Percentiles rank a stretch among this genome's conserved stretches.
These are phyloP conservation scores for Anthracocystis setariae DNA, from an alignment of 1,284 basidiomycete species.

Conservation along the genomic window DNA sequence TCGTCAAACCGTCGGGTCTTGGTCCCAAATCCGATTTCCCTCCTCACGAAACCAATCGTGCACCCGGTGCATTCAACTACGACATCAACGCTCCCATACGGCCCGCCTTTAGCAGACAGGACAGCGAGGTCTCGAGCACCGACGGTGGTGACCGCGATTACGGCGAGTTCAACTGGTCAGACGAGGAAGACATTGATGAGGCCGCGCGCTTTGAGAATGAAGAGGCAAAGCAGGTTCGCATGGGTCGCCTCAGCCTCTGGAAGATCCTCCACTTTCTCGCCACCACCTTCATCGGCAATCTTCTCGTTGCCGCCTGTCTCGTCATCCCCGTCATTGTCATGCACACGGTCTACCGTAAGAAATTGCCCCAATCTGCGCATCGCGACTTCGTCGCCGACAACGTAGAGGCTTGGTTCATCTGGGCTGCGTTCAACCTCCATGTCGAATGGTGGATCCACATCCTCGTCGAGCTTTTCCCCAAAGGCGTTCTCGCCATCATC, in stretches of 20 bases:
- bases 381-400: slow-evolving; percentile 60
- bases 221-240: slow-evolving; percentile 48
- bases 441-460: slow-evolving; percentile 64
- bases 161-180: slow-evolving; percentile 64
- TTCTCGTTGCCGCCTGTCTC: slow-evolving; percentile 55
- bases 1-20: slow-evolving; percentile 50
- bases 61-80: slow-evolving; percentile 38
- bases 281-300: slow-evolving; percentile 62
- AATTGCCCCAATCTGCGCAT: slow-evolving; percentile 35
- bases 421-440: slow-evolving; percentile 65
- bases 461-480: slow-evolving; percentile 60
- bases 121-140: slow-evolving; percentile 55
- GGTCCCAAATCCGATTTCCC: slow-evolving; percentile 56
- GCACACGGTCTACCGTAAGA: slow-evolving; percentile 56
- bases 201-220: slow-evolving; percentile 48
- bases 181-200: slow-evolving; percentile 61
- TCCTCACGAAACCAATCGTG: slow-evolving; percentile 40
- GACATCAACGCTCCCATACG: slow-evolving; percentile 27
- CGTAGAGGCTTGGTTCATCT: slow-evolving; percentile 64
- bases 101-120: slow-evolving; percentile 38
- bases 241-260: slow-evolving; percentile 51
- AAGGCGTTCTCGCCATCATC: slow-evolving; percentile 46
- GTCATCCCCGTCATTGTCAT: slow-evolving; percentile 60
- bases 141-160: slow-evolving; percentile 48
- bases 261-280: slow-evolving; percentile 56